Base-by-base conservation (phyloP, 805 yeast species). In the Limtongozyma cylindracea region DNA sequence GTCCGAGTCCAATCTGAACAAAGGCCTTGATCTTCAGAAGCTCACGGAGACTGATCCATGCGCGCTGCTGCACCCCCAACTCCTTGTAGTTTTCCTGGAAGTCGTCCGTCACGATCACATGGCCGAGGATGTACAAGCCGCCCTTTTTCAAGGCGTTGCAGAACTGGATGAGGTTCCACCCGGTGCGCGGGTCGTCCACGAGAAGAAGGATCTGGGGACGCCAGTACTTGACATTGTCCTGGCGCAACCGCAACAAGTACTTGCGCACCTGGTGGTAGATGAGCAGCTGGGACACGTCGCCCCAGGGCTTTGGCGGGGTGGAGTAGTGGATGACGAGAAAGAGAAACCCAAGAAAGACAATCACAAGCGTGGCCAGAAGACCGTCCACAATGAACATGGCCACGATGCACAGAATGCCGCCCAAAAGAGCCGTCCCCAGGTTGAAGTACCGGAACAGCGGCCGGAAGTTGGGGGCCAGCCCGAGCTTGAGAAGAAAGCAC, bases 361-460 rank as follows among this genome's bases (percentile, higher is more conserved):
- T 60, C 13, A 82, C 69, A 16, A 70, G 53, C 3, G 77, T 53
- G 0, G 98, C 96, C 2, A 91, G 74, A 10, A 72, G 35, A 17
- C 93, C 91, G 47, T 88, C 98, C 4, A 91, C 94, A 19, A 80
- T 67, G 35, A 78, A 74, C 98, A 88, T 88, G 1, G 95, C 92
- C 3, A 60, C 41, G 4, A 72, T 53, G 21, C 91, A 73, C 0
- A 63, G 41, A 1, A 66, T 23, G 0, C 72, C 69, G 2, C 95
- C 99, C 2, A 57, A 33, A 3, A 67, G 55, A 0, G 98, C 96
- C 0, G 96, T 78, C 20, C 59, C 53, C 21, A 80, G 57, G 33
- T 65, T 71, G 48, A 88, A 88, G 35, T 69, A 88, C 26, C 61
- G 69, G 55, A 88, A 88, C 3, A 93, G 76, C 4, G 99, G 99